Base-by-base conservation (phyloP, 495 filamentous ascomycete species). In the Coniosporium apollinis region DNA sequence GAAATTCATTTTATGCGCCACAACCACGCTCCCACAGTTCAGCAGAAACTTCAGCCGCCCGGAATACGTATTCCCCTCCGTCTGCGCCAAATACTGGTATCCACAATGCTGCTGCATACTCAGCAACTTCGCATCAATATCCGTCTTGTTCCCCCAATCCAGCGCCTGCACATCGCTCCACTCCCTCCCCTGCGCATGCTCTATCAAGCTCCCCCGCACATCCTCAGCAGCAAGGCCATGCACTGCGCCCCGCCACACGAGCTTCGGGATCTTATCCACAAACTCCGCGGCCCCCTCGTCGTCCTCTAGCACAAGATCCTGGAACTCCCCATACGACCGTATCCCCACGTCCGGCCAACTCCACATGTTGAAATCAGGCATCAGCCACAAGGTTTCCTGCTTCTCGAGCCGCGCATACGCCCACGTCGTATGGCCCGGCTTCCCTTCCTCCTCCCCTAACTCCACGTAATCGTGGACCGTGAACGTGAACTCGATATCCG, bases 291-390 rank as follows among this genome's bases (percentile, higher is more conserved):
- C 51, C 2, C 31, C 24, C 24, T 36, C 36, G 4, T 3, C 13
- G 9, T 46, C 42, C 13, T 45, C 17, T n/a, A n/a, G n/a, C 3
- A 32, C 28, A 8, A 39, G 20, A 6, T 43, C 19, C 28, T 43
- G 29, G 8, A 35, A 10, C 30, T 51, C 50, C n/a, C 13, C 31
- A 14, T 33, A 42, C 11, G 25, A 33, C 7, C 34, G 16, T 10
- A 37, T 11, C 15, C 36, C 46, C n/a, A 47, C 32, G 7, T 41
- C 29, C 14, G 44, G 41, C 49, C 47, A 52, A n/a, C 15, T 39
- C 42, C 41, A 50, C 41, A 42, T 48, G 10, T 35, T 42, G 28
- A 52, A 55, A 30, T 55, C 51, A 2, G 51, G 51, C 50, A 55
- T 52, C 7, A 55, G 40, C 50, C 49, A 52, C 9, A 45, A 7